Evolutionary conservation across 352 stramenopile species (phyloP), one percentile per base, ranked within the genome.

Genomic region (Pelagophyceae sp.): DNA sequence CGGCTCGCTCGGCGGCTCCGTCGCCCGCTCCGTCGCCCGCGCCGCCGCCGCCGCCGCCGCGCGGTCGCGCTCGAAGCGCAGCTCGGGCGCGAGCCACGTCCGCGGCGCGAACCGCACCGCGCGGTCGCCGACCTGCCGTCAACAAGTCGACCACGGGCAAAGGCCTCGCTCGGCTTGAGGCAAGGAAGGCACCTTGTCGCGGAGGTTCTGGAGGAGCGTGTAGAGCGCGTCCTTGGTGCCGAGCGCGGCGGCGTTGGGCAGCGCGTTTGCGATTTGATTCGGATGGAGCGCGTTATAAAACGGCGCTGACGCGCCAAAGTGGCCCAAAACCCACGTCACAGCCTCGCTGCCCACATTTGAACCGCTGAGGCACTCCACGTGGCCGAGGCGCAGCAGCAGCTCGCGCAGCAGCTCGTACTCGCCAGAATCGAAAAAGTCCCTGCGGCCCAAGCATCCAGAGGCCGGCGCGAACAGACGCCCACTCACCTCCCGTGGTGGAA

Each of bases 341-440:
- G 19, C 67, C 67, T 74, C 67, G 35, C 11, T 37, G 0, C 35
- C 6, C 5, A 74, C 3, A 11, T 37, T 11, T n/a, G 51, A 33
- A 1, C 67, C 67, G 1, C 2, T 31, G 2, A 74, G 67, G 38
- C 67, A 74, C 67, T 74, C 67, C 35, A 74, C 67, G 67, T 58
- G 31, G 33, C 67, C 33, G 17, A 54, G 67, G 35, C 67, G 67
- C 67, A 74, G 33, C 15, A 74, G 35, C 23, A 74, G 67, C 33
- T 35, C 23, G 2, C 67, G 33, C 33, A 74, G 29, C 67, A 74
- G n/a, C 38, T 74, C 67, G 37, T 74, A 74, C 67, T 74, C 67
- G 35, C 58, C 67, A 5, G 17, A 38, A n/a, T 74, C 67, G 27
- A 74, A 74, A n/a, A 60, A 74, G 38, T 54, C 17, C 15, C n/a